A percentile compares a stretch with the other conserved stretches of the same genome.
These are phyloP conservation scores for Sedum album DNA, from an alignment of 164 flowering plant genomes.

Conservation along the genomic window DNA sequence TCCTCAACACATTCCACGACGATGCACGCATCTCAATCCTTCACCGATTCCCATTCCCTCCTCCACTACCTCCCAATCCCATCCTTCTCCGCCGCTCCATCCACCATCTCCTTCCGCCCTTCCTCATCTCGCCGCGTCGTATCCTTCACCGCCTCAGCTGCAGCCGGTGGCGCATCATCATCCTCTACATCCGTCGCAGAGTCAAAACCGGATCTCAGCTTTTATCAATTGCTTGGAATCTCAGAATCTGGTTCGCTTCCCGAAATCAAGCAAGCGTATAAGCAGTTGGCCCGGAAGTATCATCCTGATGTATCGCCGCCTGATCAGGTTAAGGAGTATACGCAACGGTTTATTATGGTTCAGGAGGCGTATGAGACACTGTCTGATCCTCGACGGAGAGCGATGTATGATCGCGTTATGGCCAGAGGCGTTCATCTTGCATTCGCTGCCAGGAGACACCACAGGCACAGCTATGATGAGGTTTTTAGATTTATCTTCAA, in stretches of 20 bases:
- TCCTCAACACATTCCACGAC: not conserved
- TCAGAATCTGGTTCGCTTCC: not conserved
- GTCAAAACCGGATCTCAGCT: not conserved
- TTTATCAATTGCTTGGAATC: not conserved
- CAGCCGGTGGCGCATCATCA: too few relatives aligned
- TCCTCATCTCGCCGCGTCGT: not conserved
- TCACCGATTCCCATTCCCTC: not conserved
- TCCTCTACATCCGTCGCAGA: not conserved
- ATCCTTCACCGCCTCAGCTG: not conserved
- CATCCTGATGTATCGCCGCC: constrained; percentile 95
- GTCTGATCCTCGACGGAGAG: constrained; percentile 18
- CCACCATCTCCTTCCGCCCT: not conserved
- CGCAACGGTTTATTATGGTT: constrained; percentile 64
- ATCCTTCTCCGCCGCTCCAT: not conserved
- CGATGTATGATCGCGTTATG: constrained; percentile 44
- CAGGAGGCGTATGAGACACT: constrained; percentile 87
- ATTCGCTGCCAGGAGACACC: not conserved
- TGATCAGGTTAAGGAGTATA: constrained; percentile 57
- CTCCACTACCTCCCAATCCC: not conserved
- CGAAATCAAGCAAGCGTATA: not conserved
- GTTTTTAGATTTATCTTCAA: not conserved
- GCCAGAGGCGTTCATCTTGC: not conserved
- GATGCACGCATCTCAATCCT: not conserved
- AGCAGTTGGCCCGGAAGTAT: constrained; percentile 57
- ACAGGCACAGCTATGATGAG: not conserved